Evolutionary conservation across 139 green algal genomes (phyloP), one percentile per base, ranked within the genome.

Genomic region (Haematococcus lacustris): DNA sequence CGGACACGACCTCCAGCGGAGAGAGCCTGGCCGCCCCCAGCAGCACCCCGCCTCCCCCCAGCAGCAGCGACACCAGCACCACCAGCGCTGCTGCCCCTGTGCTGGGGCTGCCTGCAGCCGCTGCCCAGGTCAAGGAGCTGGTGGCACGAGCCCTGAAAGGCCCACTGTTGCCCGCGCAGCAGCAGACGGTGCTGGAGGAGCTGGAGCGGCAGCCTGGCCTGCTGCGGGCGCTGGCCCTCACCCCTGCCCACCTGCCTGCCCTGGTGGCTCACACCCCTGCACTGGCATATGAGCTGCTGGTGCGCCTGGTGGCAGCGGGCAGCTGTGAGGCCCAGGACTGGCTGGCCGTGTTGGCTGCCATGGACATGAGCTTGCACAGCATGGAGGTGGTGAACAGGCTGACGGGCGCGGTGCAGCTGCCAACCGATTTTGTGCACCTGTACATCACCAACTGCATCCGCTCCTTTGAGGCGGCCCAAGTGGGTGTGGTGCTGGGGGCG

Each of bases 331-430:
- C 28, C 5, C 61, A 9, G 40, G n/a, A 40, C 23, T 78, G 53
- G 37, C 80, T 80, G 71, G 60, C 76, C 0, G 82, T 85, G 74
- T 77, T 95, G 64, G 85, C 85, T 0, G 66, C 70, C 68, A 89
- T 89, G 74, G 81, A 88, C 32, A 83, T 96, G 82, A 88, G 72
- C 62, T 76, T 97, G 51, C 91, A 97, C 81, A 84, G 71, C 59
- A 91, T 97, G 86, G 91, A 97, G 80, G 91, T 97, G n/a, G 90
- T 97, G 21, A 95, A 93, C 80, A 78, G 88, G 23, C 79, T 97
- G 38, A 91, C 89, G 21, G 79, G 79, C 26, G 73, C 67, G 1
- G 79, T 85, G n/a, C 75, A 86, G 30, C 73, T 97, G 60, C 90
- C 91, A 1, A 70, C 81, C 37, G 88, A 93, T 26, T 94, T 95